Evolutionary conservation across 2,329 filamentous ascomycete genomes (phyloP), one percentile per base, ranked within the genome.

Genomic region (Plenodomus biglobosus): DNA sequence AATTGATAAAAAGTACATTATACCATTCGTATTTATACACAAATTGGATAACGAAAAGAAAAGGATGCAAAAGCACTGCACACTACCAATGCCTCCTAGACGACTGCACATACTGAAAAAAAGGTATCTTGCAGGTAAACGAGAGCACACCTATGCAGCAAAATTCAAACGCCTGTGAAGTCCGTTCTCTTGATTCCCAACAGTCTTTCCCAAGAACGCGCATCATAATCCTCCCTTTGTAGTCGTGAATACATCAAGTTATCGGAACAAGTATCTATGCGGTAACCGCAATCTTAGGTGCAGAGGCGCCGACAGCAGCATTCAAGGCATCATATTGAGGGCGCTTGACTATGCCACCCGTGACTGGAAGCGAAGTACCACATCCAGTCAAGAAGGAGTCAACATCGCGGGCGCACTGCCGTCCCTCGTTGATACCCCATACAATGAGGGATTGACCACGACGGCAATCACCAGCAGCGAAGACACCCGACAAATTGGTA

Each of bases 371-470:
- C 66, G 82, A 83, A 49, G 88, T 92, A 68, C 84, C 79, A 44
- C 76, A 82, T 55, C 87, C 83, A 73, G 88, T 89, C 38, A 97
- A 86, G 80, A 84, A 96, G 43, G 90, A 74, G 72, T 97, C 92
- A 47, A 96, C 88, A 73, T 97, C 92, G 54, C 92, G 88, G 65
- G 92, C 92, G 63, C 88, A 87, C 78, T 94, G 89, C 63, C 92
- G 88, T 65, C 92, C 92, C 77, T 97, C 92, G 71, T 97, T 97
- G 79, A 97, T 97, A 71, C 92, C 92, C 90, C 92, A 97, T 59
- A 97, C 92, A 74, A 97, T 96, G 49, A 97, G 80, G 46, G 90
- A 95, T 77, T 97, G 92, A 47, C 92, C 92, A 68, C 92, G 87
- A 53, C 92, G 88, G 75, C 92, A 96, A 75, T 97, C 92, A 75